phyloP scores from a whole-genome alignment of 1,284 basidiomycete genomes.

The Boletellus deceptivus region DNA sequence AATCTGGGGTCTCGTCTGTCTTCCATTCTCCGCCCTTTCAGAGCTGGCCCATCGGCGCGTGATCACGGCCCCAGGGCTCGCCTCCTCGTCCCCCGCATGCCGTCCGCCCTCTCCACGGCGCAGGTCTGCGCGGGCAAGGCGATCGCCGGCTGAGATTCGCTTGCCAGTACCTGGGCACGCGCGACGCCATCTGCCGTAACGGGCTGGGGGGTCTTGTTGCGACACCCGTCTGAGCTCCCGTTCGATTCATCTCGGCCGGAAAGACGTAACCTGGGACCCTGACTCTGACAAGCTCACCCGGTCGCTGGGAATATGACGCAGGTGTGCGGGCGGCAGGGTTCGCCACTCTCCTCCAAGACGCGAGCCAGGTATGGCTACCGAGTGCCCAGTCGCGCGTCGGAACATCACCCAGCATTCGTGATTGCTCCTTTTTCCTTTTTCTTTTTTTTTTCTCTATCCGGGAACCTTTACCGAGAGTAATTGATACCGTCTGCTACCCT shows the following conservation, averaged over 20 bases:
- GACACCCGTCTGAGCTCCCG: no score
- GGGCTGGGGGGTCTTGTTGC: slow-evolving; percentile 1
- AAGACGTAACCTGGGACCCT: slow-evolving; percentile 20
- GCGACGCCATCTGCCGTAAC: slow-evolving; percentile 29
- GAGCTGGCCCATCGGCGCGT: background rate
- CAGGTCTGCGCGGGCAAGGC: background rate
- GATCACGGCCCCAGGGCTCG: no score
- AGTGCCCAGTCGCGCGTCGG: slow-evolving; percentile 20
- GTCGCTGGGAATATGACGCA: background rate
- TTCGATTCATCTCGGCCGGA: background rate
- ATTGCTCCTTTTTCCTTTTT: slow-evolving; percentile 8
- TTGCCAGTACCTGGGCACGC: slow-evolving; percentile 24
- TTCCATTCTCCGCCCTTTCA: slow-evolving; percentile 20
- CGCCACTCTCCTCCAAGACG: slow-evolving; percentile 8
- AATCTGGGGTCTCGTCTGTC: slow-evolving; percentile 17
- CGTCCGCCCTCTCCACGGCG: no score
- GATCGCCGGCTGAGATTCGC: slow-evolving; percentile 29
- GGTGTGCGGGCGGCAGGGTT: no score
- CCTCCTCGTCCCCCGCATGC: no score
- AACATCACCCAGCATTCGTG: slow-evolving; percentile 13
- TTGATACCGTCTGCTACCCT: slow-evolving; percentile 34
- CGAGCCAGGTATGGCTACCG: slow-evolving; percentile 20
- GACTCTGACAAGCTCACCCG: background rate
- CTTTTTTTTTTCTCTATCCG: slow-evolving; percentile 16
- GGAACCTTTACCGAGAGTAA: slow-evolving; percentile 32